Evolutionary conservation across 2,329 filamentous ascomycete genomes (phyloP), one percentile per base, ranked within the genome.

Genomic region (Sporothrix schenckii): DNA sequence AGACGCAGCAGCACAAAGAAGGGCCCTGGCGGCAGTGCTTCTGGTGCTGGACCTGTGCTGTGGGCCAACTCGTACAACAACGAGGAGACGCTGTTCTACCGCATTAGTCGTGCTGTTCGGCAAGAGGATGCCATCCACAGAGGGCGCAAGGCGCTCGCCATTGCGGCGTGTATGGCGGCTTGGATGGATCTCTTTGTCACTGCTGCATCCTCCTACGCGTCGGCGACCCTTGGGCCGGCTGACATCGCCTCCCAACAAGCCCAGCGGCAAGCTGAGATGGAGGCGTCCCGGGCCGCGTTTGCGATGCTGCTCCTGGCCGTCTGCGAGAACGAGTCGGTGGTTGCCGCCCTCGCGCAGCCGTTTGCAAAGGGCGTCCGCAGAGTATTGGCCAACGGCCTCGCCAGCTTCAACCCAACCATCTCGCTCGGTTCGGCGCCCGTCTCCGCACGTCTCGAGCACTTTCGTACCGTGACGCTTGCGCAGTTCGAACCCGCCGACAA

Each of bases 11-110:
- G 68, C 58, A 30, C 66, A 21, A 58, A 68, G 75, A 75, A 76
- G 27, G 72, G 34, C 6, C 34, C 34, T 3, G 73, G 67, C 9
- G 70, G 63, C 52, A 72, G 34, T 66, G 73, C 39, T 68, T 69
- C 54, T 71, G 74, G 69, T 44, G 68, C 24, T 30, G 70, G 47
- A 58, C 74, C 70, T 74, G 75, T 69, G 73, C 78, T 83, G 72
- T 90, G 88, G 87, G 81, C 78, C 67, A 86, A 80, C 77, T 89
- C 87, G 0, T 88, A 87, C 73, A 81, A 81, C 72, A 79, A 91
- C 0, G 95, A 99, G 78, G 97, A 97, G 81, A 90, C 95, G 66
- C 92, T 98, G 80, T 91, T 97, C 77, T 96, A 97, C 79, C 89
- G 94, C 3, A 93, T 99, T 66, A 92, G 93, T 2, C 97, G 96